Evolutionary conservation across 192 early-diverging fungal genomes (phyloP).

Genomic region (Dissophora globulifera): DNA sequence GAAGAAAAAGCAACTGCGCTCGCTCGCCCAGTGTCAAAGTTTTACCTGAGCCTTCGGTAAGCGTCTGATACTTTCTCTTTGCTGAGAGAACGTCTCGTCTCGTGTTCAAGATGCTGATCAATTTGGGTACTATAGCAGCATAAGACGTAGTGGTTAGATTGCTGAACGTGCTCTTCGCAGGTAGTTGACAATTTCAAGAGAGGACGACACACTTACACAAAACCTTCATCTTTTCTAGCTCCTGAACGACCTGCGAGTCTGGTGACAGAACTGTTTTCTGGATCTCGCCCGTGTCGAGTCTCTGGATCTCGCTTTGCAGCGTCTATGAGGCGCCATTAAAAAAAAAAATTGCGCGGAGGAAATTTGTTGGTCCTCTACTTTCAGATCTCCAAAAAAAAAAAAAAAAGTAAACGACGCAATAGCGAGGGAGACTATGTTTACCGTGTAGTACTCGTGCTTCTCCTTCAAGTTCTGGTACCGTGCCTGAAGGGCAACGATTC

Average conservation of each 20-base stretch:
- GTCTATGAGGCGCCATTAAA: no score
- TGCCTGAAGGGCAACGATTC: conserved; percentile 26
- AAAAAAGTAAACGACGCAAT: no score
- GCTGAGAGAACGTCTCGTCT: conserved; percentile 11
- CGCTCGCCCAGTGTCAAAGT: no score
- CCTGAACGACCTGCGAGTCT: conserved; percentile 17
- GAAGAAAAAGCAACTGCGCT: no score
- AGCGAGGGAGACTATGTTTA: no score
- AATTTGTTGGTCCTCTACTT: no score
- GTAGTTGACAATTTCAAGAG: no score
- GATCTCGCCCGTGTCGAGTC: conserved; percentile 32
- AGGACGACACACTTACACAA: conserved; percentile 36
- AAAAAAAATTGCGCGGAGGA: no score
- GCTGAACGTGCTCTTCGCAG: no score
- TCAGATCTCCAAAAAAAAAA: no score
- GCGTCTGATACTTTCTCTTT: conserved; percentile 10
- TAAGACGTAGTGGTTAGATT: no score
- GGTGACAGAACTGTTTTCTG: conserved; percentile 26
- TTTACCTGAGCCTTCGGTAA: not conserved
- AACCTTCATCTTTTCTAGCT: conserved; percentile 33
- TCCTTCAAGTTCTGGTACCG: conserved; percentile 26
- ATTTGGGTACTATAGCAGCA: conserved; percentile 18
- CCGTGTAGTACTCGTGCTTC: conserved; percentile 44
- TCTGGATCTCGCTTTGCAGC: conserved; percentile 16
- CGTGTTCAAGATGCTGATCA: conserved; percentile 17